Base-by-base conservation (phyloP, 495 filamentous ascomycete genomes). In the Trichoderma erinaceum region DNA sequence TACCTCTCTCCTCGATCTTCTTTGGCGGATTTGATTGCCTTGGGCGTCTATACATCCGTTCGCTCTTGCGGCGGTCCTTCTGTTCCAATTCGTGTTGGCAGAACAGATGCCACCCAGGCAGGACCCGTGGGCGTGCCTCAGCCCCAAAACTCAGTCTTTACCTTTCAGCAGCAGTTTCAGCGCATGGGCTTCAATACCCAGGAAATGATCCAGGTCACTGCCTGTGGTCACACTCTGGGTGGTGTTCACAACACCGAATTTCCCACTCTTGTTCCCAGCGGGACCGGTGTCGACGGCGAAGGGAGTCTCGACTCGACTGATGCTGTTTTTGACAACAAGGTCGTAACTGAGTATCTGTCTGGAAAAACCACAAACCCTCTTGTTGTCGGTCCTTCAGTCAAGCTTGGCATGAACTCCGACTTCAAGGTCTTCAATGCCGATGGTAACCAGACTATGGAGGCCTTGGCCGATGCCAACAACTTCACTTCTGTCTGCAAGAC, bases 211-310 rank as follows among this genome's bases (percentile, higher is more conserved):
- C 81, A 83, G 69, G 77, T 86, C 64, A 82, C 81, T 13, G 87
- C 86, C 21, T 89, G 87, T 68, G 87, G 87, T 1, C 87, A 89
- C 72, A 83, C 84, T 3, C 75, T 89, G 41, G 87, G 87, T 27
- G 84, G 85, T 23, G 86, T 88, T 8, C 87, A 89, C 74, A 78
- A 78, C 7, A 72, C 68, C 12, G 79, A 84, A 67, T 88, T 87
- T 69, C 82, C 84, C 1, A 74, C 82, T 21, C 82, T 87, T 52
- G 81, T 87, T 2, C 76, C 82, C 2, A 66, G 74, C 15, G 78
- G 79, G 6, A 75, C 78, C n/a, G 78, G 78, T 8, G 70, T 74
- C n/a, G 78, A 85, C 46, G 84, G 82, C 43, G 78, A 81, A 56
- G 76, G 75, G 21, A 65, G 77, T 0, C 69, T 81, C 46, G 85